Conservation (phyloP, 1,284 basidiomycete species). For the Athelia sp. region DNA sequence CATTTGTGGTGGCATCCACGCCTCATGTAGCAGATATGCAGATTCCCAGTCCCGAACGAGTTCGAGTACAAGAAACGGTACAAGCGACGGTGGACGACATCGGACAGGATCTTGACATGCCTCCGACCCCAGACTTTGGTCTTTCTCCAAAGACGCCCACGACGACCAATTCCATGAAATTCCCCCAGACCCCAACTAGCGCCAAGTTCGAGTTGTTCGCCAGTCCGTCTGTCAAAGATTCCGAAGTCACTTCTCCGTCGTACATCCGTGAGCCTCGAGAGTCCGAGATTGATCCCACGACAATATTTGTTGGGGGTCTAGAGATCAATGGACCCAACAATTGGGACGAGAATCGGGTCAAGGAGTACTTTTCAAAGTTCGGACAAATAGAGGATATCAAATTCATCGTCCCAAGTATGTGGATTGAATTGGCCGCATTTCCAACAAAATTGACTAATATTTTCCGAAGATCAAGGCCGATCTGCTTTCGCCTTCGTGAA, state of each 20-base stretch:
- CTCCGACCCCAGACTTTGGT: constrained; percentile 40
- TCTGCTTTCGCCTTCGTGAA: constrained; percentile 73
- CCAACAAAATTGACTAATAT: constrained; percentile 5
- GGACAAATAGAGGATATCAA: constrained; percentile 60
- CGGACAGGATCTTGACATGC: constrained; percentile 34
- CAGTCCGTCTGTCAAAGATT: constrained; percentile 21
- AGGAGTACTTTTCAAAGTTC: constrained; percentile 52
- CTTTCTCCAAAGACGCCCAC: constrained; percentile 44
- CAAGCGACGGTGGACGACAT: constrained; percentile 12
- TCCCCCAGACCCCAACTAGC: constrained; percentile 40
- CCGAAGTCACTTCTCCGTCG: constrained; percentile 16
- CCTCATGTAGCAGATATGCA: neutral
- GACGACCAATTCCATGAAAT: constrained; percentile 37
- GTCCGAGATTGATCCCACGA: constrained; percentile 52
- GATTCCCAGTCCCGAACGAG: constrained; percentile 1
- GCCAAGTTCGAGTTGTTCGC: constrained; percentile 25
- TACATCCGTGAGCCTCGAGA: constrained; percentile 16
- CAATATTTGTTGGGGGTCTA: constrained; percentile 72
- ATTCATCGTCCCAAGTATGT: constrained; percentile 57
- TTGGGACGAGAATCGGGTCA: constrained; percentile 65
- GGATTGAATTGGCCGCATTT: constrained; percentile 3
- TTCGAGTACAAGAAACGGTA: constrained; percentile 7
- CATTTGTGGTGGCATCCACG: neutral
- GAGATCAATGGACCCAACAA: constrained; percentile 54
- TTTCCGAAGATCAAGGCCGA: constrained; percentile 47